phyloP scores from a whole-genome alignment of 768 basidiomycete species.

The Tricholoma saponaceum region DNA sequence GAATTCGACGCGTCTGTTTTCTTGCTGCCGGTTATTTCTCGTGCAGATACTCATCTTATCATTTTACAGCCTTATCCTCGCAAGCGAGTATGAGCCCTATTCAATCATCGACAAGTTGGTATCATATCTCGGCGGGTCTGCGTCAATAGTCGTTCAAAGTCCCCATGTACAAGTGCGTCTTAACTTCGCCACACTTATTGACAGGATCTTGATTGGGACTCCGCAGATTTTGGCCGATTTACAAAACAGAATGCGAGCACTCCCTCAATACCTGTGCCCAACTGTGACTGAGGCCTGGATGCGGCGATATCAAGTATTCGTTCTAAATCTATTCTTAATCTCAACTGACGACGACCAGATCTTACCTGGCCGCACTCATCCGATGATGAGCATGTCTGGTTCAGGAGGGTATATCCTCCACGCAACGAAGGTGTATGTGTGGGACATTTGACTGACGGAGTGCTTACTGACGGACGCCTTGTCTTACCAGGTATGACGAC shows the following conservation, averaged over 20 bases:
- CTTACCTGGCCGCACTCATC: constrained; percentile 95
- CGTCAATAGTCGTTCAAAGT: constrained; percentile 82
- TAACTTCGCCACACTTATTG: background rate
- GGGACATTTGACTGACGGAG: background rate
- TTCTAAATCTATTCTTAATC: background rate
- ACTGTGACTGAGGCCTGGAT: constrained; percentile 84
- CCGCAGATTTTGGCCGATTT: constrained; percentile 70
- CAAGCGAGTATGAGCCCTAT: constrained; percentile 81
- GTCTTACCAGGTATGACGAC: constrained; percentile 54
- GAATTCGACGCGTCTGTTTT: constrained; percentile 79
- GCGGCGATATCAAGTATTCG: constrained; percentile 76
- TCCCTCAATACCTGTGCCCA: constrained; percentile 70
- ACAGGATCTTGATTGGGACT: background rate
- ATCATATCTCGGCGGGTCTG: constrained; percentile 81
- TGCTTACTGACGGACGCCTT: background rate
- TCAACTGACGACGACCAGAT: constrained; percentile 35
- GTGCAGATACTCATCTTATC: background rate
- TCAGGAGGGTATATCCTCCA: constrained; percentile 87
- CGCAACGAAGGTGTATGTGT: constrained; percentile 75
- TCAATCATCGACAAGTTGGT: constrained; percentile 72
- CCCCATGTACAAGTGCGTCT: constrained; percentile 66
- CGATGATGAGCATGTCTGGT: constrained; percentile 86
- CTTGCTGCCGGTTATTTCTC: background rate
- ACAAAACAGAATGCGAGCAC: constrained; percentile 63
- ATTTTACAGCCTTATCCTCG: constrained; percentile 61